Conservation (phyloP, 1,139 yeast genomes). For the Eremothecium coryli region DNA sequence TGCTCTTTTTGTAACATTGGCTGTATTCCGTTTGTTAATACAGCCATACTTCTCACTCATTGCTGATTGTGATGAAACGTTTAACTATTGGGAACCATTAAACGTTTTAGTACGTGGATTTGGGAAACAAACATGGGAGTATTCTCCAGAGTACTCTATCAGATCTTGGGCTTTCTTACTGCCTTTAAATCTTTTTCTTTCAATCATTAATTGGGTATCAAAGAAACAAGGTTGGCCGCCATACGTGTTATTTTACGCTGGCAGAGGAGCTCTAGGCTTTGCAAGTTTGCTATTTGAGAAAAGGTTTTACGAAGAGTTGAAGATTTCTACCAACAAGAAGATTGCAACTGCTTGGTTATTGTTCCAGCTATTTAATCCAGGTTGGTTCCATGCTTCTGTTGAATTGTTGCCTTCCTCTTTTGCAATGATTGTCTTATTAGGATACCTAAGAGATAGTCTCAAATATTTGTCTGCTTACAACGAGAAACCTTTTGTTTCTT, state of each 20-base stretch:
- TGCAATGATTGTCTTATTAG: slow-evolving; percentile 62
- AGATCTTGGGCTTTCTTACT: slow-evolving; percentile 72
- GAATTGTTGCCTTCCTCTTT: slow-evolving; percentile 80
- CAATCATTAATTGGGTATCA: slow-evolving; percentile 13
- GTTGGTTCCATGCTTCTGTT: slow-evolving; percentile 77
- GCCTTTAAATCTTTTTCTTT: slow-evolving; percentile 40
- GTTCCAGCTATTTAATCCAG: slow-evolving; percentile 29
- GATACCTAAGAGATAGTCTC: slow-evolving; percentile 34
- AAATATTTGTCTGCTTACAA: slow-evolving; percentile 23
- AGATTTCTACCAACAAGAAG: slow-evolving; percentile 16
- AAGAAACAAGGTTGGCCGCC: slow-evolving; percentile 13
- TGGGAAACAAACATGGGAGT: slow-evolving; percentile 96
- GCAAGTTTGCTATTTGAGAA: slow-evolving; percentile 34
- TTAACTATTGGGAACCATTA: slow-evolving; percentile 90
- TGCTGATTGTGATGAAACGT: slow-evolving; percentile 81
- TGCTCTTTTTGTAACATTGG: slow-evolving; percentile 13
- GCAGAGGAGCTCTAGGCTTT: slow-evolving; percentile 48
- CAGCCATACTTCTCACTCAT: slow-evolving; percentile 35
- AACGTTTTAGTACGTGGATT: slow-evolving; percentile 68
- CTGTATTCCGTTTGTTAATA: slow-evolving; percentile 18
- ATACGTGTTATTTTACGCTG: slow-evolving; percentile 37
- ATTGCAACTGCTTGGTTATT: slow-evolving; percentile 37
- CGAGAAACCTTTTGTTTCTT: slow-evolving; percentile 25
- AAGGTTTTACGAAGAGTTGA: slow-evolving; percentile 21
- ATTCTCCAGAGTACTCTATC: slow-evolving; percentile 82